Base-by-base conservation (phyloP, 306 rosid species). In the Malus domestica region DNA sequence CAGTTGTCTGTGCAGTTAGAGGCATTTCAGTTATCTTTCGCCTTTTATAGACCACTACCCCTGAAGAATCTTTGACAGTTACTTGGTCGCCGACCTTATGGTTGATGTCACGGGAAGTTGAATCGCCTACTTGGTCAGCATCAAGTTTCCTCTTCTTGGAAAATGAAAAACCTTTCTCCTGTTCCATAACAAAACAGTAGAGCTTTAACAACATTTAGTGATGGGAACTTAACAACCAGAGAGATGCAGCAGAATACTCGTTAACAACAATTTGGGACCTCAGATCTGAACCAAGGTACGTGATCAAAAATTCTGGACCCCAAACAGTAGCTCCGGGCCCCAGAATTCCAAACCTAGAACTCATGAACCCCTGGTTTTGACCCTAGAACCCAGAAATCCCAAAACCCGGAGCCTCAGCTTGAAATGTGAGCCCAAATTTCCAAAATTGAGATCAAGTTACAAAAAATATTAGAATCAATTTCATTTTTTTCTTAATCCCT, bases 131-230 rank as follows among this genome's bases (percentile, higher is more conserved):
- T 59, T 71, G 67, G 45, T 68, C 79, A 52, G 71, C 40, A 78
- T 77, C 84, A 52, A 79, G 86, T 78, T 87, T 83, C 87, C 88
- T 88, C 79, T 89, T 92, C 89, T 88, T 90, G 68, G 92, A 66
- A 83, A 74, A 77, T 20, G 81, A 80, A 84, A 95, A 84, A 60
- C 97, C 93, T 81, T 83, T 82, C 27, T 78, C 82, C 97, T 95
- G 92, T 70, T 68, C 38, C 55, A 70, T 72, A 23, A 70, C 60
- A 82, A 80, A 33, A 42, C 64, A 23, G 22, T 23, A 55, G 35
- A 44, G 59, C 38, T 11, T 54, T 20, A 40, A 38, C 27, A 61
- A 10, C 4, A 1, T 13, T 58, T 35, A 20, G 68, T 30, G 6
- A 63, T 7, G n/a, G 14, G 9, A 25, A 32, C 13, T 18, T 15